These are phyloP conservation scores for Fraxinus angustifolia DNA, from an alignment of 305 asterid genomes.

Conservation along the genomic window DNA sequence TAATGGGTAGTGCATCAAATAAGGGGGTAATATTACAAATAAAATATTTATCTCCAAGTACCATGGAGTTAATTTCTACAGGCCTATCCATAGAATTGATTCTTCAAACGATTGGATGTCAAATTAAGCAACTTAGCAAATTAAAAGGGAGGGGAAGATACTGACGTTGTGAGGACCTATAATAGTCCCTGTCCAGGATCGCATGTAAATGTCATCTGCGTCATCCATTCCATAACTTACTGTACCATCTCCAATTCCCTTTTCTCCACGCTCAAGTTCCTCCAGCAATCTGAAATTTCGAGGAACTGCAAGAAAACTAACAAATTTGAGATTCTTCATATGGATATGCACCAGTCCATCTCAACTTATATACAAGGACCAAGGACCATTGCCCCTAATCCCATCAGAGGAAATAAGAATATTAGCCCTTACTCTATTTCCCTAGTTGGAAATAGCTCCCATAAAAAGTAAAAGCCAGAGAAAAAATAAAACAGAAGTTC, in stretches of 20 bases:
- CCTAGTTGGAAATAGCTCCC: not conserved
- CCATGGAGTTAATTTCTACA: not conserved
- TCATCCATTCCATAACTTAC: slow-evolving; percentile 92
- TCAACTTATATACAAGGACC: not conserved
- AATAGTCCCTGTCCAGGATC: slow-evolving; percentile 86
- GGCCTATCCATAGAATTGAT: not conserved
- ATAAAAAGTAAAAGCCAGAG: not conserved
- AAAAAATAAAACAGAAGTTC: not conserved
- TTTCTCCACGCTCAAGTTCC: slow-evolving; percentile 90
- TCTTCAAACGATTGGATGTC: not conserved
- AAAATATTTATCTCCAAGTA: not conserved
- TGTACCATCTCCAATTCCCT: slow-evolving; percentile 87
- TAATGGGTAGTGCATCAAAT: not conserved
- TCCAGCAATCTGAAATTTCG: slow-evolving; percentile 83
- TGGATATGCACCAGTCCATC: not conserved
- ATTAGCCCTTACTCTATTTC: not conserved
- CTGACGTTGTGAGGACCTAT: slow-evolving; percentile 80
- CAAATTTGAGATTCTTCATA: slow-evolving; percentile 10
- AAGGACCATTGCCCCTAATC: not conserved
- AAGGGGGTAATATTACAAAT: not conserved
- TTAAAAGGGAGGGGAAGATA: not conserved
- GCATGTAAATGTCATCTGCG: slow-evolving; percentile 77
- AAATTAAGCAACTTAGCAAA: not conserved
- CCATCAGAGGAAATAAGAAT: not conserved
- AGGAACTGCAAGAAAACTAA: slow-evolving; percentile 57